Evolutionary conservation across 192 early-diverging fungal species (phyloP).

Genomic region (Piromyces finnis): DNA sequence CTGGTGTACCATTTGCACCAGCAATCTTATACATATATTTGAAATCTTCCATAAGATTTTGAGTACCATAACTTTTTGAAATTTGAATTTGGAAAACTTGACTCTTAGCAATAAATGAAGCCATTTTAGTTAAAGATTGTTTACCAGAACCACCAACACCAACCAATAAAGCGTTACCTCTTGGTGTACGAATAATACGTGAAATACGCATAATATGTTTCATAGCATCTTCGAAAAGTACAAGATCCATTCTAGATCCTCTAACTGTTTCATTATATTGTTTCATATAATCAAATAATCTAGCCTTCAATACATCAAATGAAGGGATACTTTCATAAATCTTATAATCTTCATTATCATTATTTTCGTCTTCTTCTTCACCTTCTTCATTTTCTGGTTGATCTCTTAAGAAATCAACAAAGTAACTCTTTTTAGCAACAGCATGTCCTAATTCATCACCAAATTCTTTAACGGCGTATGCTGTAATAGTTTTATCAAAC

Average conservation of each 20-base stretch:
- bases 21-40: conserved; percentile 49
- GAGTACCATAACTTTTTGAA: conserved; percentile 31
- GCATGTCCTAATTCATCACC: conserved; percentile 23
- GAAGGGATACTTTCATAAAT: conserved; percentile 41
- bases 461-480: conserved; percentile 26
- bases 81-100: conserved; percentile 46
- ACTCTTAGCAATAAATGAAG: conserved; percentile 42
- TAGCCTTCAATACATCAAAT: conserved; percentile 25
- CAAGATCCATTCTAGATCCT: conserved; percentile 46
- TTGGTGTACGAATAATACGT: conserved; percentile 35
- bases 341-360: conserved; percentile 34
- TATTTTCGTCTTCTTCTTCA: conserved; percentile 35
- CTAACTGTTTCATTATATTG: conserved; percentile 39
- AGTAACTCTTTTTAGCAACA: conserved; percentile 22
- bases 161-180: conserved; percentile 38
- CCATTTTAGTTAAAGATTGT: conserved; percentile 39
- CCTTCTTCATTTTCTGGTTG: conserved; percentile 41
- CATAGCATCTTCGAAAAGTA: conserved; percentile 51
- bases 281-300: conserved; percentile 36
- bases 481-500: conserved; percentile 26
- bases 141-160: conserved; percentile 51
- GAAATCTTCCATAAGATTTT: conserved; percentile 49
- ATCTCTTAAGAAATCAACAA: conserved; percentile 39
- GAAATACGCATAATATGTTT: conserved; percentile 42
- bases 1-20: conserved; percentile 30